Conservation (phyloP, 495 filamentous ascomycete species). For the Sordaria brevicollis region DNA sequence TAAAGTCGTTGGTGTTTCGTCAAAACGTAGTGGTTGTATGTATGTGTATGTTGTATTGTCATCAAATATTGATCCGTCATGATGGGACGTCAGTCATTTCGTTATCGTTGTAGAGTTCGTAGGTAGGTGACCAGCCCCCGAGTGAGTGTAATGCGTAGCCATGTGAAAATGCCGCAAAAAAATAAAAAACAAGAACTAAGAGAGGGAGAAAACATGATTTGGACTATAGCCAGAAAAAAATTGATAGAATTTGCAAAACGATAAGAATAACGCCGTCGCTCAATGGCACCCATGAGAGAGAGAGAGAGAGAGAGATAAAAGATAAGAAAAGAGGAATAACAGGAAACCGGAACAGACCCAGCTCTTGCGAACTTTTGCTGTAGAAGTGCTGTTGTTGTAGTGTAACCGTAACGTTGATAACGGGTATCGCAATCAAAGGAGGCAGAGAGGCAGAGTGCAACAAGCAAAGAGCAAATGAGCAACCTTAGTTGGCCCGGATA, state of each 20-base stretch:
- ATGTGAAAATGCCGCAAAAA: not conserved
- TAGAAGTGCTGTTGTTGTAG: too few relatives aligned
- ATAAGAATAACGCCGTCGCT: constrained; percentile 21
- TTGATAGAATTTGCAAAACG: too few relatives aligned
- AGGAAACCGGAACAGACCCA: constrained; percentile 15
- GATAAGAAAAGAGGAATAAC: constrained; percentile 20
- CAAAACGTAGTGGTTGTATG: too few relatives aligned
- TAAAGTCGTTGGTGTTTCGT: not conserved
- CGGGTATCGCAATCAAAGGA: constrained; percentile 14
- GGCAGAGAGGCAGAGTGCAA: constrained; percentile 8
- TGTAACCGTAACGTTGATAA: constrained; percentile 6
- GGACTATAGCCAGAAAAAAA: constrained; percentile 1
- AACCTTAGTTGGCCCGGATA: constrained; percentile 71
- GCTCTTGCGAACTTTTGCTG: constrained; percentile 16
- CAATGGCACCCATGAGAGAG: constrained; percentile 9
- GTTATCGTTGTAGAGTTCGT: constrained; percentile 3
- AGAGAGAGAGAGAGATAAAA: constrained; percentile 21
- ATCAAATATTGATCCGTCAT: constrained; percentile 3
- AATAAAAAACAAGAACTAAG: not conserved
- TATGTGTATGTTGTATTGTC: not conserved
- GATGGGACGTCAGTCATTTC: constrained; percentile 16
- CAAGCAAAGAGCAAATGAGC: constrained; percentile 20
- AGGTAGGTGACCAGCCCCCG: constrained; percentile 5
- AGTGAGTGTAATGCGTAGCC: constrained; percentile 4
- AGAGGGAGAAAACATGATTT: not conserved